phyloP scores from a whole-genome alignment of 225 moss, liverwort and hornwort species.

The Ulota crispa region DNA sequence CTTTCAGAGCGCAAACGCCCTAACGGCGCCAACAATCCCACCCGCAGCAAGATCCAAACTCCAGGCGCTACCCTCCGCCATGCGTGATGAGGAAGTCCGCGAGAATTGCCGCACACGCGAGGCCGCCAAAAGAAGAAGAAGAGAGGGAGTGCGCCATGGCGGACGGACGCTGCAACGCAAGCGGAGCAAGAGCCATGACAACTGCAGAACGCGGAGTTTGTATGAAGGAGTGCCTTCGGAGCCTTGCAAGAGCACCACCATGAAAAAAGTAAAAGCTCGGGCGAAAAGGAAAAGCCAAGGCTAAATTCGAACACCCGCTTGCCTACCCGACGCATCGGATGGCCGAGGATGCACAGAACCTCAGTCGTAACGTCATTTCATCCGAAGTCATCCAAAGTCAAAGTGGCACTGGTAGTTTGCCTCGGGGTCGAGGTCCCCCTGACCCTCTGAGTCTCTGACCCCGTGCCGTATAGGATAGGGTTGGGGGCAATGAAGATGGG shows the following conservation, averaged over 20 bases:
- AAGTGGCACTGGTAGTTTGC: no score
- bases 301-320: background rate
- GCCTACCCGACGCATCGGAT: background rate
- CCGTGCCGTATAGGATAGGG: no score
- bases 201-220: background rate
- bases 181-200: background rate
- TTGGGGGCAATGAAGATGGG: no score
- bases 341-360: background rate
- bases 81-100: background rate
- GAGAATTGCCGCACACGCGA: background rate
- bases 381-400: background rate
- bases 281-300: background rate
- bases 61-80: slow-evolving; percentile 8
- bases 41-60: slow-evolving; percentile 6
- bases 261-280: background rate
- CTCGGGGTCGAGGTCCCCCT: no score
- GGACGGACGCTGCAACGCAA: background rate
- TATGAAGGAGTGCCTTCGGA: background rate
- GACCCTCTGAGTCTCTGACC: no score
- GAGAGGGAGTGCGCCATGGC: slow-evolving; percentile 6
- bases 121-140: background rate
- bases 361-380: background rate
- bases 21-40: slow-evolving; percentile 8
- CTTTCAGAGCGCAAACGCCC: slow-evolving; percentile 2
- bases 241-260: background rate